These are phyloP conservation scores for Clonostachys byssicola DNA, from an alignment of 2,329 filamentous ascomycete species.

Conservation along the genomic window DNA sequence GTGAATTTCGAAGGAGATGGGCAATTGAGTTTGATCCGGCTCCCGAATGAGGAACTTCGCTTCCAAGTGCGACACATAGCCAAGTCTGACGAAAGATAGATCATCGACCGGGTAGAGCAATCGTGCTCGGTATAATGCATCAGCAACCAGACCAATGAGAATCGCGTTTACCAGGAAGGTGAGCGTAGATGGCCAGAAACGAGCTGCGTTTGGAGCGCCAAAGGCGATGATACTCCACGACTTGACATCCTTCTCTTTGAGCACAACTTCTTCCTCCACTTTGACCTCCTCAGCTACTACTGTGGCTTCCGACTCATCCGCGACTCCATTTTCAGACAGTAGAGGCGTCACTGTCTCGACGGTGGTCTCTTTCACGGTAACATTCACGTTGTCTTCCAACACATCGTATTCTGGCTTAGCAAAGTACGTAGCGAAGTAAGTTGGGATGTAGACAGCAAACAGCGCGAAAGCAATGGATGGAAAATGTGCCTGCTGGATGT, in stretches of 20 bases:
- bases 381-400: conserved; percentile 56
- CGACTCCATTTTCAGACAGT: conserved; percentile 21
- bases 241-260: conserved; percentile 52
- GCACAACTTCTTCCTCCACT: conserved; percentile 57
- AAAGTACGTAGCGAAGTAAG: conserved; percentile 56
- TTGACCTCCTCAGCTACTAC: conserved; percentile 48
- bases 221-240: conserved; percentile 65
- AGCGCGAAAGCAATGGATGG: conserved; percentile 55
- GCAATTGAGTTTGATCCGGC: conserved; percentile 70
- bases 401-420: conserved; percentile 53
- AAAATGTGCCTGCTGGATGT: conserved; percentile 22
- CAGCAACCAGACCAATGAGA: conserved; percentile 65
- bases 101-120: conserved; percentile 67
- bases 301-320: conserved; percentile 19
- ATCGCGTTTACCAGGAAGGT: conserved; percentile 70
- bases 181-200: conserved; percentile 57
- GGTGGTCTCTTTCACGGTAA: conserved; percentile 45
- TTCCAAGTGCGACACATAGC: conserved; percentile 76
- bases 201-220: conserved; percentile 72
- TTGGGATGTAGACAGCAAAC: conserved; percentile 61
- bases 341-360: conserved; percentile 15
- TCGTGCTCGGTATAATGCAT: conserved; percentile 73
- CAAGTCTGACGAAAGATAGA: conserved; percentile 80
- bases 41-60: conserved; percentile 84
- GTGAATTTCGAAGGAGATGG: conserved; percentile 67